Percentiles rank a stretch among this genome's conserved stretches.
Conservation (phyloP, 495 filamentous ascomycete species). For the Lophiotrema nucula region DNA sequence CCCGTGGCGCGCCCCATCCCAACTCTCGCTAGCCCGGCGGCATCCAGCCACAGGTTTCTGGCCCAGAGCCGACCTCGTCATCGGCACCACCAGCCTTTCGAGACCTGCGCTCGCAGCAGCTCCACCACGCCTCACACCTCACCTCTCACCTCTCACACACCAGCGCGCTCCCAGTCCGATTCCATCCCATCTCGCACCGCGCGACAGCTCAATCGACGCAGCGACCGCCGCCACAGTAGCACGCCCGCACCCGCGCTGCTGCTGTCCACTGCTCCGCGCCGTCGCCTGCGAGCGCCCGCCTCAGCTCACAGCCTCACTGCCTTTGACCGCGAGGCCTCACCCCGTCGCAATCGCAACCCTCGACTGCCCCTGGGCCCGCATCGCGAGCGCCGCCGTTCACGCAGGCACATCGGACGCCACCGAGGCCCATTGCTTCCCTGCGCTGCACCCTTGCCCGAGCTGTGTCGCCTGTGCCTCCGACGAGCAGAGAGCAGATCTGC, state of each 20-base stretch:
- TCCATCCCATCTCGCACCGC: not conserved
- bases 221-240: not conserved
- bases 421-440: slow-evolving; percentile 1
- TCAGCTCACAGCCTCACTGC: slow-evolving; percentile 27
- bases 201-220: not conserved
- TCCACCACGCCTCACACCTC: too few species aligned
- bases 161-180: not conserved
- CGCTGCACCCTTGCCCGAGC: not conserved
- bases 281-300: not conserved
- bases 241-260: not conserved
- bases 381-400: not conserved
- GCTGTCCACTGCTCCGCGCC: not conserved
- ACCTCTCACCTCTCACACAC: not conserved
- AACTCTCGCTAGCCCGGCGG: not conserved
- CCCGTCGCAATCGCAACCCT: not conserved
- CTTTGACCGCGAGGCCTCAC: slow-evolving; percentile 8
- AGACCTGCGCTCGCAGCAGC: too few species aligned
- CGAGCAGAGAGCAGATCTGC: not conserved
- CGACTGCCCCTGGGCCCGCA: not conserved
- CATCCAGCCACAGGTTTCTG: slow-evolving; percentile 28
- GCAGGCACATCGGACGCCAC: not conserved
- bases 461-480: not conserved
- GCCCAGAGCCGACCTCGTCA: slow-evolving; percentile 31
- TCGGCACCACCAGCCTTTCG: slow-evolving; percentile 25
- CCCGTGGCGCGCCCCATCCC: not conserved